These are phyloP conservation scores for Choanephora cucurbitarum DNA, from an alignment of 371 early-diverging fungal genomes.

Conservation along the genomic window DNA sequence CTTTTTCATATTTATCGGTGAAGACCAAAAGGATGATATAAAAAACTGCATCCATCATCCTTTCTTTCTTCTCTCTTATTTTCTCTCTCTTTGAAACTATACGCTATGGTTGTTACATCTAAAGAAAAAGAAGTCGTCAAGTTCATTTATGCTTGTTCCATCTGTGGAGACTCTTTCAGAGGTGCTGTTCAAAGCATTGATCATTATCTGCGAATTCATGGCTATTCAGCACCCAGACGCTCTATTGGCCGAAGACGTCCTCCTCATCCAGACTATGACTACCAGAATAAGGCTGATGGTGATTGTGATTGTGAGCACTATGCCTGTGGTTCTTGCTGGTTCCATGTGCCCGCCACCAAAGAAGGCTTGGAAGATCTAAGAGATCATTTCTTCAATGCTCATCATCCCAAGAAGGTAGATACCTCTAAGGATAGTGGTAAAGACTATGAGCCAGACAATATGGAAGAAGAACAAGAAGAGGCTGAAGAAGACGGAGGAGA, in stretches of 20 bases:
- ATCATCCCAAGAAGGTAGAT: not conserved
- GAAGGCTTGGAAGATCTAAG: not conserved
- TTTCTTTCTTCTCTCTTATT: not conserved
- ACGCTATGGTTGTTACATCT: not conserved
- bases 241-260: conserved; percentile 6
- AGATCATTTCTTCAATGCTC: not conserved
- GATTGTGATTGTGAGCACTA: conserved; percentile 6
- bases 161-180: conserved; percentile 8
- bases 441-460: not conserved
- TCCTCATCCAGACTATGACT: not conserved
- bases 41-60: too few species aligned
- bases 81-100: not conserved
- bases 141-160: conserved; percentile 12
- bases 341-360: not conserved
- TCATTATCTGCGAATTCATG: conserved; percentile 10
- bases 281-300: not conserved
- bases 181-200: conserved; percentile 1
- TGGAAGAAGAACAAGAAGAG: not conserved
- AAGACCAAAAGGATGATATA: not conserved
- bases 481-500: not conserved
- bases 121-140: conserved; percentile 3
- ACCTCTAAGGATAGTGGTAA: not conserved
- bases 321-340: conserved; percentile 20
- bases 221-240: conserved; percentile 11
- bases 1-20: not conserved